Percentiles rank a stretch among this genome's conserved stretches.
Evolutionary conservation across 495 filamentous ascomycete species (phyloP).

Genomic region (Pyrenula massariospora): DNA sequence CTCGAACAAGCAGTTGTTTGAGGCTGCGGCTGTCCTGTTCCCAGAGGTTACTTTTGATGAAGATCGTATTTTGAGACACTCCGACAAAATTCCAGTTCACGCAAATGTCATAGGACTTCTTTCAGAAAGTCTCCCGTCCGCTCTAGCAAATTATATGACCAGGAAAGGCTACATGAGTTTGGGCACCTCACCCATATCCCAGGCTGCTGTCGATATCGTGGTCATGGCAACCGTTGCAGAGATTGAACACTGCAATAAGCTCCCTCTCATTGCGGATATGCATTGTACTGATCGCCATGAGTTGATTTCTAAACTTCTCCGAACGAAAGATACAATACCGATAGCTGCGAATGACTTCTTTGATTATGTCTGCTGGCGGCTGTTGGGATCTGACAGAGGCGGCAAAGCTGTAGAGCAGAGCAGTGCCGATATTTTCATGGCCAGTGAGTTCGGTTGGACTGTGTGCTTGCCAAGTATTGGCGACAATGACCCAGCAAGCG

Average conservation of each 20-base stretch:
- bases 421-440: background rate
- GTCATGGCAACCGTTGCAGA: background rate
- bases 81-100: no score
- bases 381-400: background rate
- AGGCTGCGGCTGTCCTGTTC: no score
- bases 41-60: no score
- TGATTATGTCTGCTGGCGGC: background rate
- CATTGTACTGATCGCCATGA: background rate
- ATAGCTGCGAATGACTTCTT: background rate
- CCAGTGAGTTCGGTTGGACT: background rate
- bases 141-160: no score
- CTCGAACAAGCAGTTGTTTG: no score
- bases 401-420: background rate
- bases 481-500: background rate
- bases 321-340: background rate
- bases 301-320: background rate
- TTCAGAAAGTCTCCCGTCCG: no score
- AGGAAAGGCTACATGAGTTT: no score
- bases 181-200: no score
- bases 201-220: background rate
- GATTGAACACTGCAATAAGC: background rate
- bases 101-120: no score
- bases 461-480: background rate
- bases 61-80: no score
- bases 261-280: background rate